A percentile compares a stretch with the other conserved stretches of the same genome.
Conservation (phyloP, 2,329 filamentous ascomycete species). For the Alternaria gaisen region DNA sequence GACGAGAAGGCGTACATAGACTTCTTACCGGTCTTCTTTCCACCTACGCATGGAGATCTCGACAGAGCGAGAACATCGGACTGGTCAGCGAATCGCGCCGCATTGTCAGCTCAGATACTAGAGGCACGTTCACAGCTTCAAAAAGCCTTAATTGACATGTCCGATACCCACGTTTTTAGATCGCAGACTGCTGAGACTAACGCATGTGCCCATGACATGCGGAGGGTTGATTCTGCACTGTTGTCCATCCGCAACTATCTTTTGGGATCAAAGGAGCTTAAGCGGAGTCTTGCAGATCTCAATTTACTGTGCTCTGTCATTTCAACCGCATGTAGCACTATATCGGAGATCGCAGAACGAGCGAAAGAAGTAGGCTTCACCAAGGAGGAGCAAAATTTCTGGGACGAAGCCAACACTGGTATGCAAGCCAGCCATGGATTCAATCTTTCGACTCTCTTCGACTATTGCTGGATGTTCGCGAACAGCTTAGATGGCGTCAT, state of each 20-base stretch:
- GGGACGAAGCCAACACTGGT: conserved; percentile 38
- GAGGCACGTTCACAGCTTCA: conserved; percentile 32
- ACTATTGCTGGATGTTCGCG: conserved; percentile 36
- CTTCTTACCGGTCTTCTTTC: conserved; percentile 44
- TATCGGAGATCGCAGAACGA: conserved; percentile 34
- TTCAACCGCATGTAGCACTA: conserved; percentile 29
- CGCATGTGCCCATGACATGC: conserved; percentile 10
- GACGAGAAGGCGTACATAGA: conserved; percentile 44
- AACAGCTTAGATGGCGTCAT: conserved; percentile 31
- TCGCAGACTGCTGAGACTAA: conserved; percentile 8
- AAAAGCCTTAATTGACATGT: conserved; percentile 23
- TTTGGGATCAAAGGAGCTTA: conserved; percentile 16
- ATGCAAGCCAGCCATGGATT: conserved; percentile 27
- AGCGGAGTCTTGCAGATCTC: conserved; percentile 24
- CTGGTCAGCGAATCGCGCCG: conserved; percentile 17
- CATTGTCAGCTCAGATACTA: conserved; percentile 25
- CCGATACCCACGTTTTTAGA: conserved; percentile 18
- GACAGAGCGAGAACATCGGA: conserved; percentile 27
- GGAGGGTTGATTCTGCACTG: conserved; percentile 25
- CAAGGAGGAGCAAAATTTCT: conserved; percentile 21
- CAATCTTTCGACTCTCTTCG: conserved; percentile 28
- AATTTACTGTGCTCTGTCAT: conserved; percentile 38
- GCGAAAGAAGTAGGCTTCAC: conserved; percentile 23
- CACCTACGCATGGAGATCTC: conserved; percentile 43
- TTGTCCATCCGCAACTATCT: conserved; percentile 26